Conservation (phyloP, 768 basidiomycete species). For the Trametes maxima region DNA sequence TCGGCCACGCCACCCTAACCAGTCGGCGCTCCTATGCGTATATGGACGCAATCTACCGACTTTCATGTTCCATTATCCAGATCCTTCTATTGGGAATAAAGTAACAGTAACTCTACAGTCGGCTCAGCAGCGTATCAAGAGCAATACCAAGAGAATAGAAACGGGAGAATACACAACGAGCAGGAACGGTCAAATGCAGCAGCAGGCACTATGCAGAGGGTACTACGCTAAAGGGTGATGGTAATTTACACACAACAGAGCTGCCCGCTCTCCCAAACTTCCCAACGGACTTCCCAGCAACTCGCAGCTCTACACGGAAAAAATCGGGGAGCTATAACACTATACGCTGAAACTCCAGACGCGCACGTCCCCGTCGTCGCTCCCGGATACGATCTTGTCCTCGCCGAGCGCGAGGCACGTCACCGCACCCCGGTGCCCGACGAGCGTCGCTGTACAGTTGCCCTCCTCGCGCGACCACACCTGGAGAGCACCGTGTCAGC, state of each 20-base stretch:
- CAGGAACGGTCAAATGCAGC: too few species aligned
- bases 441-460: constrained; percentile 83
- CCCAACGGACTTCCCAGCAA: background rate
- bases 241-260: too few species aligned
- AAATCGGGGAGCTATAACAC: background rate
- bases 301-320: background rate
- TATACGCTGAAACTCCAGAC: constrained; percentile 61
- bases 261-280: too few species aligned
- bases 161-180: too few species aligned
- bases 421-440: constrained; percentile 93
- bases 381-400: constrained; percentile 96
- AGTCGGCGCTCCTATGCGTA: background rate
- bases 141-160: too few species aligned
- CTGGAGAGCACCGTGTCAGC: constrained; percentile 39
- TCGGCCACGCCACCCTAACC: constrained; percentile 70
- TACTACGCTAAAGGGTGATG: too few species aligned
- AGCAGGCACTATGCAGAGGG: too few species aligned
- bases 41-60: background rate
- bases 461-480: constrained; percentile 95
- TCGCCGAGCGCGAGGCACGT: constrained; percentile 89
- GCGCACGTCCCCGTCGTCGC: constrained; percentile 86
- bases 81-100: too few species aligned
- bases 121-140: too few species aligned
- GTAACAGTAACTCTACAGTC: too few species aligned
- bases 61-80: background rate